Conservation (phyloP, 177 flowering plant species). For the Vitis hybrid region DNA sequence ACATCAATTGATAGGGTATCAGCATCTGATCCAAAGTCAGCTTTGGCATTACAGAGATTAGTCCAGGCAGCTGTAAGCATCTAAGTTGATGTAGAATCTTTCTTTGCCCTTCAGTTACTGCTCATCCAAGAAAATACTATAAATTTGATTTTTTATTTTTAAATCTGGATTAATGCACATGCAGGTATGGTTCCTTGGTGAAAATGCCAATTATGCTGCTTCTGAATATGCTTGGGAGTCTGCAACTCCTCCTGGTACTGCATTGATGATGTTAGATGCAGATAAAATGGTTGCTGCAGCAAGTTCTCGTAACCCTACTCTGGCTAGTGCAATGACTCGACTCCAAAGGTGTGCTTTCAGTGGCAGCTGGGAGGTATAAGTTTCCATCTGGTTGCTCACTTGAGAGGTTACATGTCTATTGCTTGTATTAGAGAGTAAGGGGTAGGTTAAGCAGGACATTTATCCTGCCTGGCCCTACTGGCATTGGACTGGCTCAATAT, state of each 20-base stretch:
- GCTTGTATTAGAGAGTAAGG: neutral
- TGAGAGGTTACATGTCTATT: neutral
- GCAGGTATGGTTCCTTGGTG: conserved; percentile 99
- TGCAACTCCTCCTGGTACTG: conserved; percentile 99
- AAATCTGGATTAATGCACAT: conserved; percentile 2
- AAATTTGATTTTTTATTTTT: neutral
- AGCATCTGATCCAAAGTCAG: conserved; percentile 98
- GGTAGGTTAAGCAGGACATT: neutral
- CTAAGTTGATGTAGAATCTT: neutral
- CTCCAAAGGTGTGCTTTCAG: conserved; percentile 97
- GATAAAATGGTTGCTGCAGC: conserved; percentile 99
- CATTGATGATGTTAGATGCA: conserved; percentile 98
- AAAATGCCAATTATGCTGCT: conserved; percentile 99
- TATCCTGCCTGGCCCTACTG: neutral
- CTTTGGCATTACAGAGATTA: conserved; percentile 86
- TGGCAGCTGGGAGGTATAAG: conserved; percentile 97
- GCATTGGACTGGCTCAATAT: too few species aligned
- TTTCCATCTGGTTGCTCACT: conserved; percentile 9
- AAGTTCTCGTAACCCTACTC: conserved; percentile 95
- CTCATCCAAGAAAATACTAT: neutral
- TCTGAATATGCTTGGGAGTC: conserved; percentile 99
- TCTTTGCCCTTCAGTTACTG: neutral
- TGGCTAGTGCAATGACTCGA: conserved; percentile 94
- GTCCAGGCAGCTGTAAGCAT: conserved; percentile 97
- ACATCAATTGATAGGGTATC: conserved; percentile 85